Evolutionary conservation across 2,329 filamentous ascomycete genomes (phyloP).

Genomic region (Pyrenochaeta sp.): DNA sequence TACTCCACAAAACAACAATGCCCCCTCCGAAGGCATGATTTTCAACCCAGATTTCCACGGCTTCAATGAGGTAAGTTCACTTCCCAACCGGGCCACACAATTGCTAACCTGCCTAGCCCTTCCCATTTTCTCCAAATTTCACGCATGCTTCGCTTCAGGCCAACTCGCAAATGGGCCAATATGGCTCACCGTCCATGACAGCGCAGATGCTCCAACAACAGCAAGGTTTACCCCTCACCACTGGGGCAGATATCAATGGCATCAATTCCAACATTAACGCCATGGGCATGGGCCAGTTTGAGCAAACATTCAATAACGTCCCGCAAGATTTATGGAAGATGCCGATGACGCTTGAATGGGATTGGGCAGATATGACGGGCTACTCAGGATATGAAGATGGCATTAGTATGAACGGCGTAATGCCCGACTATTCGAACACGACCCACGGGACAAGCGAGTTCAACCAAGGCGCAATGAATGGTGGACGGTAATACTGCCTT

Average conservation of each 20-base stretch:
- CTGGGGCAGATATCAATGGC: slow-evolving; percentile 28
- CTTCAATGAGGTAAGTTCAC: slow-evolving; percentile 47
- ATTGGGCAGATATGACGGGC: slow-evolving; percentile 66
- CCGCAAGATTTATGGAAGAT: slow-evolving; percentile 95
- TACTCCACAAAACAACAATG: slow-evolving; percentile 22
- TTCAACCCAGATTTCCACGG: slow-evolving; percentile 48
- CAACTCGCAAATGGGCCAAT: slow-evolving; percentile 37
- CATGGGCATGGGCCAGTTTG: slow-evolving; percentile 63
- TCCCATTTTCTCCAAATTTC: slow-evolving; percentile 52
- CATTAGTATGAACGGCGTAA: slow-evolving; percentile 50
- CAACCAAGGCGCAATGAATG: slow-evolving; percentile 44
- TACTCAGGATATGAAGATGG: slow-evolving; percentile 48
- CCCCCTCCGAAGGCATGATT: slow-evolving; percentile 32
- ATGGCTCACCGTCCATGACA: slow-evolving; percentile 41
- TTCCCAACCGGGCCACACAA: not conserved
- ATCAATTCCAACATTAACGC: slow-evolving; percentile 37
- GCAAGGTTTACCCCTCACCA: slow-evolving; percentile 32
- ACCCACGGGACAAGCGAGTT: slow-evolving; percentile 45
- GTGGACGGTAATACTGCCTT: slow-evolving; percentile 22
- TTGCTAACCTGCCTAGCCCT: slow-evolving; percentile 41
- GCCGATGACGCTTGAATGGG: slow-evolving; percentile 96
- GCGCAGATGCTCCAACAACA: slow-evolving; percentile 42
- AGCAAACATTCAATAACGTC: slow-evolving; percentile 77
- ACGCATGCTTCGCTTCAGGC: slow-evolving; percentile 48
- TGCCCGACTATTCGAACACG: slow-evolving; percentile 41